A percentile compares a stretch with the other conserved stretches of the same genome.
These are phyloP conservation scores for Ceratocystiopsis sp. DNA, from an alignment of 2,329 filamentous ascomycete species.

Conservation along the genomic window DNA sequence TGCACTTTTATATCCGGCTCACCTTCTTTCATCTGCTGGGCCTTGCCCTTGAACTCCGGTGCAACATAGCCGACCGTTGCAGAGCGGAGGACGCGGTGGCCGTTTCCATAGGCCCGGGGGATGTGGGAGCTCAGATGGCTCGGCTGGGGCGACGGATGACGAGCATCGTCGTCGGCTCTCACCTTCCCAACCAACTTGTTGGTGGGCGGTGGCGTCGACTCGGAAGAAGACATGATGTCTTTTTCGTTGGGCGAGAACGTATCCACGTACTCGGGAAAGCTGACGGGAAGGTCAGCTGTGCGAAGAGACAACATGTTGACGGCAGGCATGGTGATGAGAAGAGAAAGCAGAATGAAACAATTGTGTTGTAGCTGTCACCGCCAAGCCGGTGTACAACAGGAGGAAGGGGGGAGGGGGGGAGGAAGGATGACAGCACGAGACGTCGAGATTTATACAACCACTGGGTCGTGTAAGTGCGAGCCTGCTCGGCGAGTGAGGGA, in stretches of 20 bases:
- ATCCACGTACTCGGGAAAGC: conserved; percentile 19
- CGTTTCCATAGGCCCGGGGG: conserved; percentile 35
- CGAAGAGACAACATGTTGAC: conserved; percentile 14
- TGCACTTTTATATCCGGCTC: conserved; percentile 14
- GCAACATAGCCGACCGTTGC: conserved; percentile 89
- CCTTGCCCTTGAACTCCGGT: conserved; percentile 83
- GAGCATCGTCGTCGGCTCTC: conserved; percentile 21
- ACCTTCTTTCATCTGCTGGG: conserved; percentile 75
- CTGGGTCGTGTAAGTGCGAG: no score
- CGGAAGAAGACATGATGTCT: conserved; percentile 14
- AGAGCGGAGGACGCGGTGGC: conserved; percentile 63
- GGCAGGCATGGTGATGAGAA: neutral
- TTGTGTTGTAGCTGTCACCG: no score
- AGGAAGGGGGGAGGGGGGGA: neutral
- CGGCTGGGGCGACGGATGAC: conserved; percentile 72
- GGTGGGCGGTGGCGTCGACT: conserved; percentile 6
- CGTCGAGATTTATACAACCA: no score
- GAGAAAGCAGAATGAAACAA: neutral
- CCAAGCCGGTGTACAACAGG: no score
- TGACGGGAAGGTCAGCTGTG: conserved; percentile 16
- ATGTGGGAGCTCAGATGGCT: conserved; percentile 60
- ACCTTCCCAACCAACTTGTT: conserved; percentile 15
- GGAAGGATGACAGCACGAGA: no score
- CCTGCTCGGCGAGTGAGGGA: no score
- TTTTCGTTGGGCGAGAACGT: conserved; percentile 15